Evolutionary conservation across 495 filamentous ascomycete species (phyloP), one percentile per base, ranked within the genome.

Genomic region (Patellaria atrata): DNA sequence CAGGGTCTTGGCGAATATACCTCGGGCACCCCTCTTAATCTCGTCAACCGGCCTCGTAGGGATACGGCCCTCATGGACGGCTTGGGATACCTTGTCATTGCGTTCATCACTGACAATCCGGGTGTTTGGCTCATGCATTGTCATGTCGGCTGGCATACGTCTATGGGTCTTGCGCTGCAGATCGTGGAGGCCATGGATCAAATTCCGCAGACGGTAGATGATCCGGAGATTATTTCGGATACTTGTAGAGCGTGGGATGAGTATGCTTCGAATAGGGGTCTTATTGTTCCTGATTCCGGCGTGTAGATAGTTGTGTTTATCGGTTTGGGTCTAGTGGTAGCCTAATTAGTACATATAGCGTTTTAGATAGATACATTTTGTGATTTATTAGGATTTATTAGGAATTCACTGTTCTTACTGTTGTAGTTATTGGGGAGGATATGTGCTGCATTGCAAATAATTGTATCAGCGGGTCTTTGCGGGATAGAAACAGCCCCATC

Each of bases 91-190:
- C 17, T 57, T 9, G 54, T 54, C 1, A 16, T 57, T 19, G 52
- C 49, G 2, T 58, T 53, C 35, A 12, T 31, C 26, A 38, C 50
- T 1, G 50, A 55, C 37, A 57, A 57, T 22, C 54, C 54, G 13
- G 55, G 55, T 6, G 44, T 38, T 3, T 59, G 55, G 55, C 33
- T 59, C 10, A 45, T 57, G 49, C 53, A 56, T 35, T 54, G 53
- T 29, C 52, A 57, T 34, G 48, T 56, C 28, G 52, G 44, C 5
- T 48, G 48, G 47, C 49, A 54, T 22, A 34, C 40, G 10, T 21
- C 37, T 20, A 53, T 57, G 56, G 54, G 52, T 12, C 52, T 56
- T 35, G 47, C 56, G 19, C 45, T 60, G 35, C 55, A 60, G 47
- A 44, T 58, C 37, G 28, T 58, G 19, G 55, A 60, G 40, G 30